A percentile compares a stretch with the other conserved stretches of the same genome.
Evolutionary conservation across 257 asterid genomes (phyloP).

Genomic region (Nicotiana otophora): DNA sequence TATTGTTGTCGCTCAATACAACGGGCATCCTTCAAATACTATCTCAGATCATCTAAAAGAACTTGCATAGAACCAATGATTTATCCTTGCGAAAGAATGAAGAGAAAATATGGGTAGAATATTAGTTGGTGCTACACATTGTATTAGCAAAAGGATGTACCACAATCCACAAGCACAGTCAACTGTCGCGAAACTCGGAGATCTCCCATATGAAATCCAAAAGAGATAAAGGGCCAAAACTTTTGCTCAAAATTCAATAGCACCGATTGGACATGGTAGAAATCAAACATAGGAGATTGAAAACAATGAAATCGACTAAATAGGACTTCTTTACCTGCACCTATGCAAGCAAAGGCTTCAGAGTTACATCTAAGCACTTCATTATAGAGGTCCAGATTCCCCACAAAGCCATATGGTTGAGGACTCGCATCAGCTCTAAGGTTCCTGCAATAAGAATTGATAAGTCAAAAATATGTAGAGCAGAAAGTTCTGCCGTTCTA

Average conservation of each 20-base stretch:
- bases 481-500: not conserved
- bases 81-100: not conserved
- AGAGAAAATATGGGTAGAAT: not conserved
- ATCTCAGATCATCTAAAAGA: not conserved
- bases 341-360: slow-evolving; percentile 47
- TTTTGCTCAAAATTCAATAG: not conserved
- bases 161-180: not conserved
- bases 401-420: slow-evolving; percentile 36
- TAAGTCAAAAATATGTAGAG: slow-evolving; percentile 16
- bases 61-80: not conserved
- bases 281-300: not conserved
- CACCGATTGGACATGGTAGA: not conserved
- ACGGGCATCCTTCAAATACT: not conserved
- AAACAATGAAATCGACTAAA: slow-evolving; percentile 15
- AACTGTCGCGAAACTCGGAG: too few species aligned
- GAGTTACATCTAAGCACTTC: slow-evolving; percentile 68
- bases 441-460: slow-evolving; percentile 48
- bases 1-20: not conserved
- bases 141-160: not conserved
- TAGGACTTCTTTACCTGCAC: slow-evolving; percentile 67
- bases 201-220: not conserved
- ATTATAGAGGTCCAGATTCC: slow-evolving; percentile 48
- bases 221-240: not conserved
- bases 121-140: not conserved
- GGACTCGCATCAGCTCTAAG: slow-evolving; percentile 59